Evolutionary conservation across 2,329 filamentous ascomycete genomes (phyloP).

Genomic region (Hypoxylon sp.): DNA sequence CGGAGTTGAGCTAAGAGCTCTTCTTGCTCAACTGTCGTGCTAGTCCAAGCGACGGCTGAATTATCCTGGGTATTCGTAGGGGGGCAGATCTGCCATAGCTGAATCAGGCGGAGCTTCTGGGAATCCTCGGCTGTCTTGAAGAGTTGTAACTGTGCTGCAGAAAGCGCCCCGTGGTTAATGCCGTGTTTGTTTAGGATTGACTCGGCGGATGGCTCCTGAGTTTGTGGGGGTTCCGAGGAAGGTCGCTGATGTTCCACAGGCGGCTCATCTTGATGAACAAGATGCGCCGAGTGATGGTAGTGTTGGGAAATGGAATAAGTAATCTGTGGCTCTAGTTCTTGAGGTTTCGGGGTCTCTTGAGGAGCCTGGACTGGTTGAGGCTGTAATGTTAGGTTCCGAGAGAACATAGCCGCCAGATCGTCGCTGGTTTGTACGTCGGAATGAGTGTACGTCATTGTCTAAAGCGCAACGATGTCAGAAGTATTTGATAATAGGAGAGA

Average conservation of each 20-base stretch:
- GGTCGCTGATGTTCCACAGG: constrained; percentile 57
- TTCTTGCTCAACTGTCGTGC: constrained; percentile 69
- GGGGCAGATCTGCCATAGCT: constrained; percentile 87
- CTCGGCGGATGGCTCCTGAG: constrained; percentile 65
- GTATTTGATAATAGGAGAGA: constrained; percentile 23
- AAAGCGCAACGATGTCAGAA: constrained; percentile 26
- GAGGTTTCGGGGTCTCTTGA: constrained; percentile 52
- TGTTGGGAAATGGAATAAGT: constrained; percentile 84
- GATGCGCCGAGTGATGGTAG: constrained; percentile 84
- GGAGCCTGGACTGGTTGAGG: constrained; percentile 52
- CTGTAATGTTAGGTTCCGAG: constrained; percentile 78
- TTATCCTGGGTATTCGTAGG: constrained; percentile 70
- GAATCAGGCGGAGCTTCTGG: constrained; percentile 80
- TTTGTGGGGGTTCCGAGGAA: constrained; percentile 65
- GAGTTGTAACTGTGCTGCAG: constrained; percentile 80
- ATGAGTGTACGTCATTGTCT: constrained; percentile 58
- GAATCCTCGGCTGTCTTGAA: constrained; percentile 80
- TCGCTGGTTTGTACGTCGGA: constrained; percentile 77
- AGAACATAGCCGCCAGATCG: constrained; percentile 84
- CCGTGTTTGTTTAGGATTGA: constrained; percentile 73
- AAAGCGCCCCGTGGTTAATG: constrained; percentile 77
- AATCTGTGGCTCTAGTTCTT: constrained; percentile 59
- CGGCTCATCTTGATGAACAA: constrained; percentile 59
- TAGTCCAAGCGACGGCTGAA: constrained; percentile 65
- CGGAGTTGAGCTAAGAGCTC: constrained; percentile 71